A percentile compares a stretch with the other conserved stretches of the same genome.
These are phyloP conservation scores for Silene coronaria DNA, from an alignment of 179 eudicot genomes.

Conservation along the genomic window DNA sequence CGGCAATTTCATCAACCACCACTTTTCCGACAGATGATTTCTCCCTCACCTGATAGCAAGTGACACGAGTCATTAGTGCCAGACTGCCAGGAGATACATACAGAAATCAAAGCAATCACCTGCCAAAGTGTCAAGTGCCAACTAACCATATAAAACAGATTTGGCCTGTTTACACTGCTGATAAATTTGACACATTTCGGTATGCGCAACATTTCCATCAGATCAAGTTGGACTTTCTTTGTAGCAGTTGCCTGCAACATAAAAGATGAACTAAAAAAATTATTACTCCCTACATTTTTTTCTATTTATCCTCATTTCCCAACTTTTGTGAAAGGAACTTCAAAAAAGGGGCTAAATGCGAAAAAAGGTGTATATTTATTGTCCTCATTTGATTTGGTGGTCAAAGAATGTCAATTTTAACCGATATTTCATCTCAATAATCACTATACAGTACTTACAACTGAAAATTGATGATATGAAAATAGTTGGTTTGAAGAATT, in stretches of 20 bases:
- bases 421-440: too few relatives aligned
- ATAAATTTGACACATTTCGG: slow-evolving; percentile 84
- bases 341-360: background rate
- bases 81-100: background rate
- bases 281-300: background rate
- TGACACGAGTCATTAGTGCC: slow-evolving; percentile 3
- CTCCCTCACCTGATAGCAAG: slow-evolving; percentile 63
- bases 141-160: slow-evolving; percentile 82
- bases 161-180: slow-evolving; percentile 93
- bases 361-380: too few relatives aligned
- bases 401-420: too few relatives aligned
- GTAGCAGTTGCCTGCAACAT: slow-evolving; percentile 88
- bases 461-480: too few relatives aligned
- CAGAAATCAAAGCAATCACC: background rate
- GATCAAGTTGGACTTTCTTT: slow-evolving; percentile 84
- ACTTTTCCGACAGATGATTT: slow-evolving; percentile 81
- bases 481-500: too few relatives aligned
- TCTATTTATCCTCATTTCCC: background rate
- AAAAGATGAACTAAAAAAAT: slow-evolving; percentile 13
- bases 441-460: too few relatives aligned
- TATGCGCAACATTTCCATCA: slow-evolving; percentile 84
- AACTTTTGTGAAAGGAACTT: background rate
- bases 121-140: slow-evolving; percentile 21
- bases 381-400: too few relatives aligned
- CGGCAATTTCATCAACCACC: slow-evolving; percentile 81